A percentile compares a stretch with the other conserved stretches of the same genome.
Conservation (phyloP, 306 rosid genomes). For the Cucurbita argyrosperma region DNA sequence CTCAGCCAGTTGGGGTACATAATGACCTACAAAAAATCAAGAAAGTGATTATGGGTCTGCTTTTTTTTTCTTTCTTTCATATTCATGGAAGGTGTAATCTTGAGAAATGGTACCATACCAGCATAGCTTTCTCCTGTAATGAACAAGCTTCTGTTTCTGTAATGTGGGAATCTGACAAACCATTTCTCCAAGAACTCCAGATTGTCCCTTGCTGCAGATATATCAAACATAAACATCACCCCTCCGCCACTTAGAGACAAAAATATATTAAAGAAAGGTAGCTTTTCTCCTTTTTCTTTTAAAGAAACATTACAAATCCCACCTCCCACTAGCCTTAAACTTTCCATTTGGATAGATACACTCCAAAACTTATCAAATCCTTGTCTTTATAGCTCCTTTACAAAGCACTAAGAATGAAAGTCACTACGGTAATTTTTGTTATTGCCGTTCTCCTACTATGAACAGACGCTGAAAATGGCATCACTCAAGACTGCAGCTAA, state of each 20-base stretch:
- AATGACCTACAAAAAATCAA: conserved; percentile 21
- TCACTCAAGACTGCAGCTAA: conserved; percentile 18
- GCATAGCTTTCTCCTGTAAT: conserved; percentile 45
- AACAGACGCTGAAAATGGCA: conserved; percentile 18
- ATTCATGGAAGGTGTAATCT: not conserved
- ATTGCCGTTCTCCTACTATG: not conserved
- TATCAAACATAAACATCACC: not conserved
- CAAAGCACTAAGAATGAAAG: conserved; percentile 1
- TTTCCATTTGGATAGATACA: not conserved
- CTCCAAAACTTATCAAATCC: not conserved
- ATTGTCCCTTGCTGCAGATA: conserved; percentile 33
- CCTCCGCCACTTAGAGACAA: not conserved
- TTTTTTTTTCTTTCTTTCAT: not conserved
- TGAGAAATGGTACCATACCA: conserved; percentile 8
- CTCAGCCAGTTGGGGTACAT: conserved; percentile 47
- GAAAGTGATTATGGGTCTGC: not conserved
- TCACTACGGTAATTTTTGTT: not conserved
- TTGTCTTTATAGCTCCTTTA: not conserved
- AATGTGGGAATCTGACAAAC: conserved; percentile 36
- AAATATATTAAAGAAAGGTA: not conserved
- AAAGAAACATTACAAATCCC: not conserved
- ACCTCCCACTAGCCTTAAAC: not conserved
- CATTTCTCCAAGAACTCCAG: conserved; percentile 37
- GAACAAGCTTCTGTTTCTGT: conserved; percentile 30
- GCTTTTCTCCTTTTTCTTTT: not conserved